Conservation (phyloP, 306 rosid species). For the Urtica urens region DNA sequence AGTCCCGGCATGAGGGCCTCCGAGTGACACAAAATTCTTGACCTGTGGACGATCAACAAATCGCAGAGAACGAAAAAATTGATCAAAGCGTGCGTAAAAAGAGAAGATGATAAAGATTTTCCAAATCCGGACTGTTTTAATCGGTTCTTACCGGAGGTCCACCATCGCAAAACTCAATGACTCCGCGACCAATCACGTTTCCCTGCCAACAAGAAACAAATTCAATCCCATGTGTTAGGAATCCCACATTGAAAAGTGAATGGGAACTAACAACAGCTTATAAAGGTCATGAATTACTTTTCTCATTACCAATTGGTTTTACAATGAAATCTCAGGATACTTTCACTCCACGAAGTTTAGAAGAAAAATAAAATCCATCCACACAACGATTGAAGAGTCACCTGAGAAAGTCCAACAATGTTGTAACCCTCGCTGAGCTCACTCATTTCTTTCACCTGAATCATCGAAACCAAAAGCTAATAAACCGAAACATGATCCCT, state of each 20-base stretch:
- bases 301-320: too few relatives aligned
- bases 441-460: constrained; percentile 62
- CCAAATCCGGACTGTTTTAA: constrained; percentile 3
- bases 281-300: too few relatives aligned
- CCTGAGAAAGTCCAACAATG: constrained; percentile 95
- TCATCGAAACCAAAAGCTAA: constrained; percentile 14
- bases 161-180: constrained; percentile 71
- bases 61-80: background rate
- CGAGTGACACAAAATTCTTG: constrained; percentile 57
- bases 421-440: constrained; percentile 66
- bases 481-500: constrained; percentile 10
- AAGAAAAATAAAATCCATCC: background rate
- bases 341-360: background rate
- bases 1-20: constrained; percentile 71
- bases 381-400: constrained; percentile 12
- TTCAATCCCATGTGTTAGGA: too few relatives aligned
- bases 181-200: constrained; percentile 60
- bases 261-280: too few relatives aligned
- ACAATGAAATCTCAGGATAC: too few relatives aligned
- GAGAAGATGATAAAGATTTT: too few relatives aligned
- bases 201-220: constrained; percentile 43
- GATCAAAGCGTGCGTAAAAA: too few relatives aligned
- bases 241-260: too few relatives aligned
- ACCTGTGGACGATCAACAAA: constrained; percentile 47
- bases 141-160: constrained; percentile 65